Conservation (phyloP, 768 basidiomycete genomes). For the Pleurotus pulmonarius region DNA sequence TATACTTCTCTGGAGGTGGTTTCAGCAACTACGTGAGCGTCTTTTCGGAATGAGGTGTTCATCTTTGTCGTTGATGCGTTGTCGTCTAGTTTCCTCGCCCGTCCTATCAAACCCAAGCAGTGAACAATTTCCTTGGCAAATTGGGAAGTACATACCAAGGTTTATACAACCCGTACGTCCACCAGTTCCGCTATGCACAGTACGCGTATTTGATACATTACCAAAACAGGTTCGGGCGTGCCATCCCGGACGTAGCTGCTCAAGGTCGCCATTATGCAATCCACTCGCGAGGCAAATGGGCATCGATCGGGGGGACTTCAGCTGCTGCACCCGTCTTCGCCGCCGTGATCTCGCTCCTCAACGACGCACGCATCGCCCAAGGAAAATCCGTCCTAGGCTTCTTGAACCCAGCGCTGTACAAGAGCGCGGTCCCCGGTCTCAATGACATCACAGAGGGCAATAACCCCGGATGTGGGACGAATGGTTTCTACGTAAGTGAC, state of each 20-base stretch:
- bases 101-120: conserved; percentile 32
- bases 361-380: conserved; percentile 22
- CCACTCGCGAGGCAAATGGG: conserved; percentile 12
- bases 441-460: conserved; percentile 22
- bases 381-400: conserved; percentile 16
- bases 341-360: conserved; percentile 23
- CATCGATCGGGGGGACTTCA: conserved; percentile 21
- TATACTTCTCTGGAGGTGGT: conserved; percentile 65
- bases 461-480: conserved; percentile 44
- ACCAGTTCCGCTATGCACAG: background rate
- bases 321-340: conserved; percentile 26
- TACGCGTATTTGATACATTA: background rate
- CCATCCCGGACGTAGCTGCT: conserved; percentile 27
- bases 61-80: conserved; percentile 10
- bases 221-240: conserved; percentile 15
- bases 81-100: conserved; percentile 15
- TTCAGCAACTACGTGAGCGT: conserved; percentile 68
- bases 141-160: conserved; percentile 21
- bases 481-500: conserved; percentile 27
- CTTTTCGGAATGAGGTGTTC: too few relatives aligned
- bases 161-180: conserved; percentile 19
- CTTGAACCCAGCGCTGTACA: conserved; percentile 20
- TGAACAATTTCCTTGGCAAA: conserved; percentile 20
- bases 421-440: conserved; percentile 13
- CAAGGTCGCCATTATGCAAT: conserved; percentile 21